These are phyloP conservation scores for Rhizopogon salebrosus DNA, from an alignment of 768 basidiomycete genomes.

Conservation along the genomic window DNA sequence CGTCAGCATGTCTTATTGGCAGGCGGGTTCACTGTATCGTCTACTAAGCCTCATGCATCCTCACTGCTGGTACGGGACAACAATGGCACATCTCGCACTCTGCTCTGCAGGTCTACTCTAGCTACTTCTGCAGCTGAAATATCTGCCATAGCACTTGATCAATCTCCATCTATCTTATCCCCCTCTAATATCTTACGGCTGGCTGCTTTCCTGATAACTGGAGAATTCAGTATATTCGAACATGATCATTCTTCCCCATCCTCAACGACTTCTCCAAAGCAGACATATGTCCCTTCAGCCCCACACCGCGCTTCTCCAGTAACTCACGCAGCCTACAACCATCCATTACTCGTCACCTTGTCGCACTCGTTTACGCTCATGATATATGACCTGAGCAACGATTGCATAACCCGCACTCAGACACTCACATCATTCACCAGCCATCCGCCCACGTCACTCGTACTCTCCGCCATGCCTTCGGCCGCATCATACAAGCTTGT, in stretches of 20 bases:
- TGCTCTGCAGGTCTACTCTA: slow-evolving; percentile 39
- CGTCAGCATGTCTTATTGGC: slow-evolving; percentile 48
- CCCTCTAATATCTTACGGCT: slow-evolving; percentile 35
- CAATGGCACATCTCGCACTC: slow-evolving; percentile 25
- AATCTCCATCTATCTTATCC: slow-evolving; percentile 51
- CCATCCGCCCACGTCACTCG: slow-evolving; percentile 73
- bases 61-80: slow-evolving; percentile 20
- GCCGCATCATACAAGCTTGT: slow-evolving; percentile 63
- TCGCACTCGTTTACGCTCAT: slow-evolving; percentile 63
- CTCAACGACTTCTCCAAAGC: slow-evolving; percentile 33
- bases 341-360: slow-evolving; percentile 71
- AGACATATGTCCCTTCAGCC: slow-evolving; percentile 43
- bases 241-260: slow-evolving; percentile 43
- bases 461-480: slow-evolving; percentile 58
- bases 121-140: slow-evolving; percentile 35
- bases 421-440: slow-evolving; percentile 74
- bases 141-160: slow-evolving; percentile 69
- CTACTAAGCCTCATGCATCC: slow-evolving; percentile 12
- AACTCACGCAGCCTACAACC: slow-evolving; percentile 68
- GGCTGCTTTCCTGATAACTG: slow-evolving; percentile 59
- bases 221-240: slow-evolving; percentile 59
- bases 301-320: slow-evolving; percentile 41
- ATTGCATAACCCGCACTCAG: slow-evolving; percentile 50
- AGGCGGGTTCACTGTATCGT: slow-evolving; percentile 54
- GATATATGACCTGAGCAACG: slow-evolving; percentile 63